phyloP scores from a whole-genome alignment of 495 filamentous ascomycete species.

The Aspergillus diversus region DNA sequence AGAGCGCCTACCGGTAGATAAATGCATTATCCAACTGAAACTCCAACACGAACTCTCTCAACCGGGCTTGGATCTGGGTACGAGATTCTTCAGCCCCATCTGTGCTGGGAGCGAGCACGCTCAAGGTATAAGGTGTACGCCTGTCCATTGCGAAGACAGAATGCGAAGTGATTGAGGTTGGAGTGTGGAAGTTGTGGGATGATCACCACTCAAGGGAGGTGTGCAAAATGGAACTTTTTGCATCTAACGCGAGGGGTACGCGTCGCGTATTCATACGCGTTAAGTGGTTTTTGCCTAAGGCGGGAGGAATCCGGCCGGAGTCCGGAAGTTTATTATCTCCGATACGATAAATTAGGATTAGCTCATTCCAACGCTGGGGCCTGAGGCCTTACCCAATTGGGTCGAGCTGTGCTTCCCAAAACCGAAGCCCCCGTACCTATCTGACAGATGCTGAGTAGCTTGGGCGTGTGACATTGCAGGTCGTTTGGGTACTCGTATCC shows the following conservation, averaged over 20 bases:
- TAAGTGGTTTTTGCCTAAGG: slow-evolving; percentile 48
- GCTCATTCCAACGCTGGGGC: slow-evolving; percentile 10
- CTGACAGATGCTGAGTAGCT: slow-evolving; percentile 14
- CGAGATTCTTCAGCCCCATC: slow-evolving; percentile 63
- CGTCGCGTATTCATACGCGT: slow-evolving; percentile 45
- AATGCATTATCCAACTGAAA: slow-evolving; percentile 96
- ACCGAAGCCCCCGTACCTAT: slow-evolving; percentile 21
- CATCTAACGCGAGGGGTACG: slow-evolving; percentile 36
- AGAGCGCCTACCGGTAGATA: slow-evolving; percentile 75
- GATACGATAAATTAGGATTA: slow-evolving; percentile 9
- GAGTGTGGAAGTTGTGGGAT: slow-evolving; percentile 25
- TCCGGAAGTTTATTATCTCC: slow-evolving; percentile 20
- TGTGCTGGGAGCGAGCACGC: slow-evolving; percentile 72
- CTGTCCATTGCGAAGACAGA: slow-evolving; percentile 70
- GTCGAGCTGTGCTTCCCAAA: slow-evolving; percentile 32
- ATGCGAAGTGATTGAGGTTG: slow-evolving; percentile 28
- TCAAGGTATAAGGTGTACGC: slow-evolving; percentile 80
- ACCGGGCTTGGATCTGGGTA: slow-evolving; percentile 55
- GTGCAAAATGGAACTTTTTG: slow-evolving; percentile 34
- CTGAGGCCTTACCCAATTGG: slow-evolving; percentile 41
- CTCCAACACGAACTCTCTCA: slow-evolving; percentile 84
- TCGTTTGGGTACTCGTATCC: slow-evolving; percentile 3
- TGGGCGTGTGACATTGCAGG: slow-evolving; percentile 21
- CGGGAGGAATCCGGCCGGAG: slow-evolving; percentile 1
- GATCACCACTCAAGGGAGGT: slow-evolving; percentile 19